phyloP scores from a whole-genome alignment of 768 basidiomycete genomes.

The Mycena metata region DNA sequence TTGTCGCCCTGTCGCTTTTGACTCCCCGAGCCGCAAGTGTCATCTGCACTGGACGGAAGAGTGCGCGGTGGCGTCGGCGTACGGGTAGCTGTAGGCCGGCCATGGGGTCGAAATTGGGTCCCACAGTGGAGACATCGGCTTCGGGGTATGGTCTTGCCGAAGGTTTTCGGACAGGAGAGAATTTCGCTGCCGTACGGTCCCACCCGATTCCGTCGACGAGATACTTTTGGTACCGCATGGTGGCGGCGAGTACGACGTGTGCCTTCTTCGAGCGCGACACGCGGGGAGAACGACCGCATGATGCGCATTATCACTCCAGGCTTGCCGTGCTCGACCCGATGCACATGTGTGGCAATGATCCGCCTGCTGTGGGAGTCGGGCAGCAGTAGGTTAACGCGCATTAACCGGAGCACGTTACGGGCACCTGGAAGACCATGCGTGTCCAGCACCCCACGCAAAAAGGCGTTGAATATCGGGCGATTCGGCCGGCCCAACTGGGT shows the following conservation, averaged over 20 bases:
- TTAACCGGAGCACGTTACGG: constrained; percentile 63
- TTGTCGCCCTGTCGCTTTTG: constrained; percentile 68
- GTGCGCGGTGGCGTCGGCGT: constrained; percentile 46
- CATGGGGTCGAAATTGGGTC: constrained; percentile 61
- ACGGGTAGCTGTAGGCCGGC: constrained; percentile 58
- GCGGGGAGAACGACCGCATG: constrained; percentile 62
- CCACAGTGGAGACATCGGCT: constrained; percentile 41
- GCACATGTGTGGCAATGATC: constrained; percentile 67
- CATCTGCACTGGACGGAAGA: constrained; percentile 58
- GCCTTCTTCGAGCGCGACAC: constrained; percentile 70
- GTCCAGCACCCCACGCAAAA: constrained; percentile 65
- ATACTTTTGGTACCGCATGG: constrained; percentile 67
- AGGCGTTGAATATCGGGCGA: constrained; percentile 70
- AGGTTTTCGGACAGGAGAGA: constrained; percentile 48
- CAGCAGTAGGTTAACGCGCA: constrained; percentile 63
- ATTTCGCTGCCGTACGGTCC: constrained; percentile 56
- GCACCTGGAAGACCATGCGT: constrained; percentile 64
- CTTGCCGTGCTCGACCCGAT: constrained; percentile 55
- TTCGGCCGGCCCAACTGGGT: constrained; percentile 51
- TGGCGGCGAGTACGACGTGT: constrained; percentile 65
- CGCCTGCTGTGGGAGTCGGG: constrained; percentile 70
- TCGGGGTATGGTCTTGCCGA: constrained; percentile 33
- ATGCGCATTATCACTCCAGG: constrained; percentile 63
- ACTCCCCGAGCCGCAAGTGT: constrained; percentile 63
- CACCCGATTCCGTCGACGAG: constrained; percentile 60